Base-by-base conservation (phyloP, 371 early-diverging fungal genomes). In the Coemansia sp. region DNA sequence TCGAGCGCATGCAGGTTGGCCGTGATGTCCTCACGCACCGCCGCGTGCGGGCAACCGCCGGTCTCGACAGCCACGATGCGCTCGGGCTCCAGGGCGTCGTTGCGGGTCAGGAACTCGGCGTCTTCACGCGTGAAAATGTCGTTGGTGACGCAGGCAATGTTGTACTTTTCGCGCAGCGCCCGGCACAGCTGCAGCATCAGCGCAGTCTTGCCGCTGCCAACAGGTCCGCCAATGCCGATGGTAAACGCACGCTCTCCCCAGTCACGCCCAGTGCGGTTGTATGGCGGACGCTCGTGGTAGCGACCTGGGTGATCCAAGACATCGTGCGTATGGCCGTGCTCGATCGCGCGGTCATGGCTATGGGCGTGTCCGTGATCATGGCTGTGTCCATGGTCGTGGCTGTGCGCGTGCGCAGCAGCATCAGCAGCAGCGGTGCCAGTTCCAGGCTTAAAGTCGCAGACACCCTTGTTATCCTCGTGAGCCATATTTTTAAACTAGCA, bases 1-100 rank as follows among this genome's bases (percentile, higher is more conserved):
- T 96, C 97, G 63, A 94, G 81, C 1, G 95, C 95, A 55, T 90
- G 90, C 84, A 96, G 71, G 74, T 96, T 96, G 64, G 95, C 95
- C 9, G 94, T 92, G 39, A 96, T 92, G 82, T 96, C 97, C 80
- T 96, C 97, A 65, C 97, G 88, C 63, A 90, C 90, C 8, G 91
- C 97, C 23, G 97, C 97, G 71, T 96, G 97, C 41, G 97, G 97
- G 71, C 97, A 96, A 15, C 95, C 94, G 64, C 97, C 90, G 1
- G 97, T 96, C 79, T 96, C 95, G 59, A 96, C 92, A 12, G 95
- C 95, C 26, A 83, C 82, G 80, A 96, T 95, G 41, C 95, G 87
- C 52, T 91, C 93, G 9, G 86, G 71, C 21, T 91, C 90, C 9
- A 96, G 86, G 21, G 97, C 97, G 61, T 91, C 84, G 83, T 95